Evolutionary conservation across 73 alveolate species (phyloP), one percentile per base, ranked within the genome.

Genomic region (Tetrahymena elliotti): DNA sequence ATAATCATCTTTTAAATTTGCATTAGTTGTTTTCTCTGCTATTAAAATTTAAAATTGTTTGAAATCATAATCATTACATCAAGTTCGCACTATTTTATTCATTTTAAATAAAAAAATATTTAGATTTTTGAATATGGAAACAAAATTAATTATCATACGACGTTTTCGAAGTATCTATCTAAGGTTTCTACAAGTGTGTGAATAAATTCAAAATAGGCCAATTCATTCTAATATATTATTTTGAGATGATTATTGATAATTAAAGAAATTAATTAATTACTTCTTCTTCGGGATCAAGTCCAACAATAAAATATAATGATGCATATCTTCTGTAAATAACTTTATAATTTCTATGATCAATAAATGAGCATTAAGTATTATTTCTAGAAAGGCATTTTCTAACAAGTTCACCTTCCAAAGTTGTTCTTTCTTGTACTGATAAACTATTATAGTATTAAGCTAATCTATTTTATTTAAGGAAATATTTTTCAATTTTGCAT

Each of bases 101-200:
- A 53, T 3, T 47, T 8, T 4, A 47, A 18, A 18, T 47, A 47
- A 47, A 47, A 38, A 47, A 47, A 47, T 27, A 47, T 47, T 47
- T 18, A 47, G 20, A 4, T 18, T 47, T 47, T 47, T 41, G 10
- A 38, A 2, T 8, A 10, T 18, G 11, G 20, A 15, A 47, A 15
- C 6, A 88, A 0, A 33, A 34, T 33, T 18, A 37, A 37, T 36
- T 34, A 36, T 27, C 39, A 36, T 93, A 93, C 95, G 88, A 99
- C 99, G 95, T 98, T 99, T 97, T 98, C 99, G 96, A 99, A 99
- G 97, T 99, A 99, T 96, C 98, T 99, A 93, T 96, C 98, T 33
- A 98, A 97, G 11, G 99, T 98, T 97, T 98, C 99, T 11, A 97
- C 99, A 35, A 99, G 97, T 94, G 98, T 98, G 97, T 99, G 99